These are phyloP conservation scores for Casuarina glauca DNA, from an alignment of 306 rosid genomes.

Conservation along the genomic window DNA sequence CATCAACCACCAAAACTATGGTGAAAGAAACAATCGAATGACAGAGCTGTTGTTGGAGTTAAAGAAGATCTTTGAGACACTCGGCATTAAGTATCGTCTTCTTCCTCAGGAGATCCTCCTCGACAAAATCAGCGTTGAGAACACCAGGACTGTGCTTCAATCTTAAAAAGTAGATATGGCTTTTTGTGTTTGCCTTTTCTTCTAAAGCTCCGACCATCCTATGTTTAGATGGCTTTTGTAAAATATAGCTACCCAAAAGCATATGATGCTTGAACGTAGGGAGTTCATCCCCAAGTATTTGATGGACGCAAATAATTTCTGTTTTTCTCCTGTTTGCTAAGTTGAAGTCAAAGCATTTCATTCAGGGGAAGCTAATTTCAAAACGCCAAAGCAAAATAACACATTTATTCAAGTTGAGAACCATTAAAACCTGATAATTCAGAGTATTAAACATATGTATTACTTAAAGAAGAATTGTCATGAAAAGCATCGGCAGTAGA, in stretches of 20 bases:
- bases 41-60: slow-evolving; percentile 49
- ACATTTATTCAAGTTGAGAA: no score
- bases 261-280: no score
- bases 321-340: no score
- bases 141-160: slow-evolving; percentile 29
- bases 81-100: slow-evolving; percentile 42
- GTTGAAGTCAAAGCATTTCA: no score
- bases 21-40: slow-evolving; percentile 43
- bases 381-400: no score
- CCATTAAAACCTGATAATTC: background rate
- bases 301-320: no score
- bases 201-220: background rate
- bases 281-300: no score
- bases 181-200: background rate
- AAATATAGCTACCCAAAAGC: no score
- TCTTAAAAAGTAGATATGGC: background rate
- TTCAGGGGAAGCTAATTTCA: no score
- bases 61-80: slow-evolving; percentile 50
- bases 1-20: slow-evolving; percentile 56
- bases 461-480: background rate
- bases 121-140: slow-evolving; percentile 34
- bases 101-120: slow-evolving; percentile 50
- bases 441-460: background rate
- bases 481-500: background rate
- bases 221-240: no score